Conservation (phyloP, 306 rosid species). For the Prinsepia uniflora region DNA sequence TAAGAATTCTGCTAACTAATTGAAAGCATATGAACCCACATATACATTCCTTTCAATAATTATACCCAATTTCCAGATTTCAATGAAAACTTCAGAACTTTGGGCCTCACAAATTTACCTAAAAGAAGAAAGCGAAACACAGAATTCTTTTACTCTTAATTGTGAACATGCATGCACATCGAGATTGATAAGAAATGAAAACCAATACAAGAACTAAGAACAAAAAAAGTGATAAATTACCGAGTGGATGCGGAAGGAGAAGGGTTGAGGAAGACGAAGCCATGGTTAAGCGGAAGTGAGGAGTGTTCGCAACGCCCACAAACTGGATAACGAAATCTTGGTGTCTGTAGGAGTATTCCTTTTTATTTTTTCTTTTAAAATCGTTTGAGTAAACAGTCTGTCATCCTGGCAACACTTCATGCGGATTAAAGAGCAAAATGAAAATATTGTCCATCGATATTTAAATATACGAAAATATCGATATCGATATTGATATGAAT, state of each 20-base stretch:
- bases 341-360: background rate
- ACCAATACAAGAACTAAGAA: background rate
- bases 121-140: background rate
- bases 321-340: constrained; percentile 65
- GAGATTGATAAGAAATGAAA: background rate
- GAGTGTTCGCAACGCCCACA: constrained; percentile 20
- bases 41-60: background rate
- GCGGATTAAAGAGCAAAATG: no score
- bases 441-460: no score
- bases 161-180: background rate
- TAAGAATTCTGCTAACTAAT: background rate
- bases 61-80: background rate
- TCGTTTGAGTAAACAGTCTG: no score
- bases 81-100: background rate
- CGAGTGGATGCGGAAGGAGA: constrained; percentile 41
- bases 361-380: no score
- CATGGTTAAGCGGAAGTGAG: constrained; percentile 29
- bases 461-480: no score
- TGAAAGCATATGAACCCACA: background rate
- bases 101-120: background rate
- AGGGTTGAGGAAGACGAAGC: constrained; percentile 49
- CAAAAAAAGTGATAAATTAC: constrained; percentile 33
- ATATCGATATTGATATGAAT: no score
- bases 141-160: background rate
- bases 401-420: no score